A percentile compares a stretch with the other conserved stretches of the same genome.
phyloP scores from a whole-genome alignment of 208 protist species.

The Herpetomonas samuelpessoai region DNA sequence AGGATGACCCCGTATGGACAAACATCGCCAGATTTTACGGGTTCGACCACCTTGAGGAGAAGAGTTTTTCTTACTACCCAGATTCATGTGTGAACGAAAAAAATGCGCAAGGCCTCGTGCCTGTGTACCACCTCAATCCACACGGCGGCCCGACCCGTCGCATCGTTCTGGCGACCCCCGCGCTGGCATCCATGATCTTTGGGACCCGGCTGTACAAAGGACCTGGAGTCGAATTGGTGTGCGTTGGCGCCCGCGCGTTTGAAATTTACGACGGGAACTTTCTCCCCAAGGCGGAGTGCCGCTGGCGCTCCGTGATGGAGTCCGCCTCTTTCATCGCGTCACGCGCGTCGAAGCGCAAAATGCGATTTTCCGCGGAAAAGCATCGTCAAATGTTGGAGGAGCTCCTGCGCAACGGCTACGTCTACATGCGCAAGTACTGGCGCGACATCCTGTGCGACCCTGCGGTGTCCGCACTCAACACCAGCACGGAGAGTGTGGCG shows the following conservation, averaged over 20 bases:
- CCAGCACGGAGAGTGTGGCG: background rate
- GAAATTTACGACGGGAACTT: conserved; percentile 83
- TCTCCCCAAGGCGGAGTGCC: conserved; percentile 60
- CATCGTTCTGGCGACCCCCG: conserved; percentile 80
- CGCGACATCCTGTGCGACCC: conserved; percentile 36
- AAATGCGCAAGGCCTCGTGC: conserved; percentile 42
- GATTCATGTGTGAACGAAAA: background rate
- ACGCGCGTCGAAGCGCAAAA: conserved; percentile 43
- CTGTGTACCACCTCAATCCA: conserved; percentile 85
- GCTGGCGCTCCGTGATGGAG: conserved; percentile 86
- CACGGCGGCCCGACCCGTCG: conserved; percentile 65
- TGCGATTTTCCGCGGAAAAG: conserved; percentile 34
- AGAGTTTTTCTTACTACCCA: conserved; percentile 41
- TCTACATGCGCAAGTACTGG: conserved; percentile 74
- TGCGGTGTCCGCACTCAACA: background rate
- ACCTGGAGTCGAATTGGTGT: conserved; percentile 87
- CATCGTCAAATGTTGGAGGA: conserved; percentile 48
- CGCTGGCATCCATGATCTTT: conserved; percentile 65
- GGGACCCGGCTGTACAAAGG: conserved; percentile 82
- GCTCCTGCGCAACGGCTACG: conserved; percentile 69
- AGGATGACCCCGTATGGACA: conserved; percentile 63
- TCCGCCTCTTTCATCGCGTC: conserved; percentile 70
- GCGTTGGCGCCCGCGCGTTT: conserved; percentile 77
- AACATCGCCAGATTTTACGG: conserved; percentile 78
- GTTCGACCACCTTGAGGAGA: conserved; percentile 39